phyloP scores from a whole-genome alignment of 441 rosid species.

The Bocquillonia castaneifolia region DNA sequence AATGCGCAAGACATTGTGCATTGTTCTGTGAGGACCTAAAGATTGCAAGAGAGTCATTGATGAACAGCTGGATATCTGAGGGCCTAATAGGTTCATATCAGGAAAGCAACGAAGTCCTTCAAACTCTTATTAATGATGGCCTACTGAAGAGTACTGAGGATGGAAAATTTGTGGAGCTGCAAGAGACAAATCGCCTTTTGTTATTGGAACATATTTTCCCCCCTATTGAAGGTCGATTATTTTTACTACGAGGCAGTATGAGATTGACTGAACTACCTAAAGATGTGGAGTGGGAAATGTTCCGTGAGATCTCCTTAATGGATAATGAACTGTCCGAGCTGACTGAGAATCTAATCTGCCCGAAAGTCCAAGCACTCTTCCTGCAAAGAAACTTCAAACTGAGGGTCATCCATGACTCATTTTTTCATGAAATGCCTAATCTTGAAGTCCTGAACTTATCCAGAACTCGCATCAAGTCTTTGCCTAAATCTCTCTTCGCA shows the following conservation, averaged over 20 bases:
- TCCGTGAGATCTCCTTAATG: slow-evolving; percentile 15
- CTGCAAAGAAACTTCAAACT: slow-evolving; percentile 19
- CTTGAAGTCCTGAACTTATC: slow-evolving; percentile 27
- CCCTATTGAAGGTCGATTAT: not conserved
- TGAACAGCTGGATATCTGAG: not conserved
- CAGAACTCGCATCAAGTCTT: slow-evolving; percentile 14
- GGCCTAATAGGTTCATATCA: not conserved
- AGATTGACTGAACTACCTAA: slow-evolving; percentile 10
- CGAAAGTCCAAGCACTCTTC: slow-evolving; percentile 7
- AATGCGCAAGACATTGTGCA: not conserved
- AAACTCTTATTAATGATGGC: not conserved
- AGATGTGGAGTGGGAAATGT: slow-evolving; percentile 12
- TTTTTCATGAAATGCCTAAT: slow-evolving; percentile 21
- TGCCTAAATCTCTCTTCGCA: slow-evolving; percentile 20
- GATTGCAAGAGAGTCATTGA: not conserved
- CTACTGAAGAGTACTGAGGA: not conserved
- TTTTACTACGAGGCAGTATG: not conserved
- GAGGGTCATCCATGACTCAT: not conserved
- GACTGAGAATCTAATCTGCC: slow-evolving; percentile 12
- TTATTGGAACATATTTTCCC: not conserved
- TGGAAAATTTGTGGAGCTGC: not conserved
- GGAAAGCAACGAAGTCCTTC: not conserved
- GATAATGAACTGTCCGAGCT: slow-evolving; percentile 8
- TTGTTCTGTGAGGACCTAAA: not conserved
- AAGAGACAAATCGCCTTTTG: not conserved